Evolutionary conservation across 1,284 basidiomycete species (phyloP), one percentile per base, ranked within the genome.

Genomic region (Puccinia polysora): DNA sequence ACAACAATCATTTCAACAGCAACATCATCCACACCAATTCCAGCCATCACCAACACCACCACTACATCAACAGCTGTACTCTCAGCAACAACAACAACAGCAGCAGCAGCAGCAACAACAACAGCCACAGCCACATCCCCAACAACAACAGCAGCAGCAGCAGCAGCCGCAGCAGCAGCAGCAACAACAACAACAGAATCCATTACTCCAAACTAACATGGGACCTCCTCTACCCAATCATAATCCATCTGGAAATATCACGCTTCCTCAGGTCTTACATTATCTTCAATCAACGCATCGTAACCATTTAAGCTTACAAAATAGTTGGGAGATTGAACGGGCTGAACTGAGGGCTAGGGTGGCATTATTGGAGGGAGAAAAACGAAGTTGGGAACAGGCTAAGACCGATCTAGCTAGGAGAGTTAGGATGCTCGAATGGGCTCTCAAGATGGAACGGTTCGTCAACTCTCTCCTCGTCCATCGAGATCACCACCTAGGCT

Each of bases 281-380:
- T 97, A 93, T 81, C 85, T 98, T 59, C 96, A 99, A 82, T 91
- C 90, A 65, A 96, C 98, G 84, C 97, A 94, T 91, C 85, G 96
- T 74, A 85, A 91, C 20, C 81, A 82, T 75, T 94, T 97, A 80
- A 88, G 91, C 80, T 94, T 98, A 82, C 86, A 95, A 77, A 98
- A 99, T 80, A 94, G 97, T 81, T 98, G 94, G 95, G 95, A 97
- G 84, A 99, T 99, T 78, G 95, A 98, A 82, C 84, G 95, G 76
- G 95, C 96, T 40, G 95, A 98, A 82, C 96, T 98, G 92, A 85
- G 94, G 89, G 93, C 94, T 69, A 87, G 95, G 64, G 97, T 98
- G 76, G 95, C 95, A n/a, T 84, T 97, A 65, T 86, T 98, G 68
- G 95, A 98, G 80, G 95, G 95, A 62, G 94, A 97, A 81, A 87